Base-by-base conservation (phyloP, 2,329 filamentous ascomycete genomes). In the Truncatella angustata region DNA sequence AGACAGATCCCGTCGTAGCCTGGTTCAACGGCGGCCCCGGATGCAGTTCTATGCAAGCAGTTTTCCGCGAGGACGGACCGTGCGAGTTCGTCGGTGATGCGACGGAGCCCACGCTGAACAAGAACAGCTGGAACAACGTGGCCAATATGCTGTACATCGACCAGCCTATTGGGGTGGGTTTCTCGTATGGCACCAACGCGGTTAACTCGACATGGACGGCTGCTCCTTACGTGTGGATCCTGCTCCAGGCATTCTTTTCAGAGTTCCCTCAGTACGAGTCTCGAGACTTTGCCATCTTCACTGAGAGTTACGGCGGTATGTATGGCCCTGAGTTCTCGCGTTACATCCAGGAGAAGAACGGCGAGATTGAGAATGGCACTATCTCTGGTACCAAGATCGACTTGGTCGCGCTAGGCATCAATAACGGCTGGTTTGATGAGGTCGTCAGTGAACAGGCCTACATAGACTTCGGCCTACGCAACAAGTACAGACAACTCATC, bases 281-380 rank as follows among this genome's bases (percentile, higher is more conserved):
- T n/a, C n/a, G n/a, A n/a, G n/a, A n/a, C n/a, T n/a, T n/a, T n/a
- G n/a, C n/a, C n/a, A n/a, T n/a, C n/a, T n/a, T n/a, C n/a, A n/a
- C n/a, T n/a, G n/a, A 78, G 56, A 78, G 74, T 0, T 84, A 84
- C 54, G 81, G 81, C 23, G 80, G 81, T n/a, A 75, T 79, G 51
- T 83, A 81, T 58, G 79, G 78, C 1, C 82, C 82, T 1, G 76
- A 75, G 20, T 82, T 83, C 54, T 73, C 75, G 14, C 67, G 72
- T 7, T 80, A 80, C 59, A 79, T 85, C 58, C 67, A 81, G 52
- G 64, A 74, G 16, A 77, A 84, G 60, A 85, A 86, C 55, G 70
- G 73, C 14, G 66, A 66, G 18, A 83, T 85, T 52, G 61, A 63
- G 7, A 54, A 65, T 3, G 76, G 78, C 10, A 65, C 61, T 1